Percentiles rank a stretch among this genome's conserved stretches.
Conservation (phyloP, 768 basidiomycete species). For the Leccinum disarticulatum region DNA sequence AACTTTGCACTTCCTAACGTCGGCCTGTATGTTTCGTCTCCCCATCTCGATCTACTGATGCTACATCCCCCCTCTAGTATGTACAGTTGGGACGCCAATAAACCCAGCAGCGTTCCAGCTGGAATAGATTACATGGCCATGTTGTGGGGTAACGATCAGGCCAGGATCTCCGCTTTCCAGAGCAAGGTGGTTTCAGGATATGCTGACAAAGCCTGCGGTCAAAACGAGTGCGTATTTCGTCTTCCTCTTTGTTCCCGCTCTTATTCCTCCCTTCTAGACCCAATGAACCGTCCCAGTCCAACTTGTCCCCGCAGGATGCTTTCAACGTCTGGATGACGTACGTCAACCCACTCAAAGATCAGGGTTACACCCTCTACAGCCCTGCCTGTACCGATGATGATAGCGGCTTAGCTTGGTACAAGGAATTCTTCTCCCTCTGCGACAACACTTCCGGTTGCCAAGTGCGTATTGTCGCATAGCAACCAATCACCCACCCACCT, state of each 20-base stretch:
- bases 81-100: constrained; percentile 64
- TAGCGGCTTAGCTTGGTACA: constrained; percentile 63
- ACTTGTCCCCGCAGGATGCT: constrained; percentile 52
- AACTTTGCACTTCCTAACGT: constrained; percentile 47
- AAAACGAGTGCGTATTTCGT: constrained; percentile 66
- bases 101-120: constrained; percentile 33
- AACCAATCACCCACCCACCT: background rate
- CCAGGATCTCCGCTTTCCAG: constrained; percentile 45
- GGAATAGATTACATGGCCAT: constrained; percentile 58
- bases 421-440: constrained; percentile 52
- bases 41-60: background rate
- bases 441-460: constrained; percentile 36
- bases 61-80: constrained; percentile 32
- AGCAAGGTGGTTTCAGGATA: constrained; percentile 47
- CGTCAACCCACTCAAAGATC: constrained; percentile 52
- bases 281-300: constrained; percentile 60
- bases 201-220: constrained; percentile 51
- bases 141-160: constrained; percentile 56
- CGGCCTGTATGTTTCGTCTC: constrained; percentile 36
- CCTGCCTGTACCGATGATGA: constrained; percentile 69
- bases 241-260: background rate
- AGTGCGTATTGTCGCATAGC: constrained; percentile 38
- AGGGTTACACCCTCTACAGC: constrained; percentile 59
- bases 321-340: constrained; percentile 58
- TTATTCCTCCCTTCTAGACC: constrained; percentile 47